Base-by-base conservation (phyloP, 805 yeast species). In the Clavispora phyllophila region DNA sequence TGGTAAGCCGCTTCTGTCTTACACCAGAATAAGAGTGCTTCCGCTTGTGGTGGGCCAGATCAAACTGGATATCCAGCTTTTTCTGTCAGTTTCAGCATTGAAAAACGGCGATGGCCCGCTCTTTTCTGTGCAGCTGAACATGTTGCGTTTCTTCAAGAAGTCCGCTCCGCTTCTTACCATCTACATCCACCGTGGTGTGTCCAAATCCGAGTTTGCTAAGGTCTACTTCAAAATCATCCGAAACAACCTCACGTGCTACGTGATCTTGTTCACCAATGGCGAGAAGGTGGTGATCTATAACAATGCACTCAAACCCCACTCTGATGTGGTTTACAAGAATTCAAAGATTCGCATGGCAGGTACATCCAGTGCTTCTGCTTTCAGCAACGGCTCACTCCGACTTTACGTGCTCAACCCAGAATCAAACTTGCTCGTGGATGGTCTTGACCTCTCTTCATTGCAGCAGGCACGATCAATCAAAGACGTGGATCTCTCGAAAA, bases 291-390 rank as follows among this genome's bases (percentile, higher is more conserved):
- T 60, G 4, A 41, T 64, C 4, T 42, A 56, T 43, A 58, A 58
- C 42, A 62, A 63, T 42, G 63, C 64, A 19, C 46, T 57, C 26
- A 55, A 53, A 24, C 66, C 68, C 2, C 58, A 56, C 17, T 61
- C 59, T 4, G 70, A 65, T 37, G 51, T 60, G 23, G 37, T 45
- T 10, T 58, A 54, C 51, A 55, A 55, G 32, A 50, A 46, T 28
- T 58, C 68, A 14, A 63, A 62, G 41, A 45, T 64, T 23, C 55
- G 70, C 14, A 46, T 62, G 9, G 41, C 52, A 36, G 69, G 70
- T 2, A 60, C 62, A 1, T 56, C 68, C 15, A 66, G 66, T 0
- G 60, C 61, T 3, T 51, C 66, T 6, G 62, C 69, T 19, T 65
- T 65, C 46, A 67, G 67, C 10, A 61, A 57, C 36, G 63, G 64